phyloP scores from a whole-genome alignment of 805 yeast genomes.

The Starmerella stellata region DNA sequence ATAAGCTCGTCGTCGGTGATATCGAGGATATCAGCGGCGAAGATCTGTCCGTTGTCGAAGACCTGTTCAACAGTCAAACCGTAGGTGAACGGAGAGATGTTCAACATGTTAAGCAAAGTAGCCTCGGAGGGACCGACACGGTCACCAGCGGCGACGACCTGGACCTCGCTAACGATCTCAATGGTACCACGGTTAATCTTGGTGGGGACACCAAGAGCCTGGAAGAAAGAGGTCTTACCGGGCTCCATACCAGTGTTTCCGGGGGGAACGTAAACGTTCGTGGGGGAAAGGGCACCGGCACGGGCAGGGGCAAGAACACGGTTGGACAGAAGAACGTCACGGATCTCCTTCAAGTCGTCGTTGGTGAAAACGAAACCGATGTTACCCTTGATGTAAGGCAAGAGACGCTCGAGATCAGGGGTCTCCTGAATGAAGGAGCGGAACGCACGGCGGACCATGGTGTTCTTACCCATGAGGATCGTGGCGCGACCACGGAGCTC shows the following conservation, averaged over 20 bases:
- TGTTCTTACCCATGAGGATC: constrained; percentile 99
- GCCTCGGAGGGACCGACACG: constrained; percentile 99
- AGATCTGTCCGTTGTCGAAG: constrained; percentile 95
- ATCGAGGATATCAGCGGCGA: constrained; percentile 93
- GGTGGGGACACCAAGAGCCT: constrained; percentile 99
- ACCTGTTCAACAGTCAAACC: constrained; percentile 95
- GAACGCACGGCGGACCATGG: constrained; percentile 99
- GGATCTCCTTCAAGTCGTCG: constrained; percentile 76
- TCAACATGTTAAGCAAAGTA: constrained; percentile 92
- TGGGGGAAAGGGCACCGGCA: constrained; percentile 99
- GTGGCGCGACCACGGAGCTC: constrained; percentile 86
- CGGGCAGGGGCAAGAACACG: constrained; percentile 99
- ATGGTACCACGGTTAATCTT: constrained; percentile 99
- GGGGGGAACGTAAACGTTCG: constrained; percentile 93
- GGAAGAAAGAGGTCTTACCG: constrained; percentile 99
- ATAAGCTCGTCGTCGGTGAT: constrained; percentile 95
- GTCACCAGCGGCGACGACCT: constrained; percentile 70
- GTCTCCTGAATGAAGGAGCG: constrained; percentile 84
- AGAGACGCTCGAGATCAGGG: constrained; percentile 88
- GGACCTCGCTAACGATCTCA: constrained; percentile 94
- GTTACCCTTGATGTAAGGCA: constrained; percentile 93
- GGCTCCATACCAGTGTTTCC: constrained; percentile 99
- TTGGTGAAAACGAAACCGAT: constrained; percentile 99
- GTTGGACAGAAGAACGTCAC: constrained; percentile 75
- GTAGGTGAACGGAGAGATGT: constrained; percentile 99